A percentile compares a stretch with the other conserved stretches of the same genome.
phyloP scores from a whole-genome alignment of 805 yeast species.

The Nakazawaea molendinolei region DNA sequence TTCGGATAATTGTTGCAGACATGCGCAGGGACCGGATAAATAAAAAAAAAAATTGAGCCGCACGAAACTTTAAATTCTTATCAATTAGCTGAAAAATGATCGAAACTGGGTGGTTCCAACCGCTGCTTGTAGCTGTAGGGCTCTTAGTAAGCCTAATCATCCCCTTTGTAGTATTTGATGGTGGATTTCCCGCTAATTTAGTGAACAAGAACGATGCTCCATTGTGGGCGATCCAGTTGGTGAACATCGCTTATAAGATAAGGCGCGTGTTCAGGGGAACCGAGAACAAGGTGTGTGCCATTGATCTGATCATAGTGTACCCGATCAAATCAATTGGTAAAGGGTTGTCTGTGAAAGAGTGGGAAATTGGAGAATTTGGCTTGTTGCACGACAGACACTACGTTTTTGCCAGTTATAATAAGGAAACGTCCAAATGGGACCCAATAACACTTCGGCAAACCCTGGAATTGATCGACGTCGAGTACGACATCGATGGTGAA shows the following conservation, averaged over 20 bases:
- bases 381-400: conserved; percentile 23
- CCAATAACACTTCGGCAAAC: conserved; percentile 15
- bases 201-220: not conserved
- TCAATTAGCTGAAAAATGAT: too few species aligned
- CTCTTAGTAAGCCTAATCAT: not conserved
- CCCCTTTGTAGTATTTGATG: too few species aligned
- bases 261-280: not conserved
- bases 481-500: conserved; percentile 14
- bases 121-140: too few species aligned
- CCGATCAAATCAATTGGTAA: conserved; percentile 23
- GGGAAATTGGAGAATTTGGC: conserved; percentile 23
- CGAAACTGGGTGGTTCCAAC: too few species aligned
- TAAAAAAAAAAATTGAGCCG: not conserved
- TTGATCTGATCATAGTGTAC: conserved; percentile 21
- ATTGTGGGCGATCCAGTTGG: not conserved
- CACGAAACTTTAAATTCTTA: not conserved
- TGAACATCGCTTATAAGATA: conserved; percentile 4
- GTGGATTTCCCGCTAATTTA: too few species aligned
- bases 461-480: conserved; percentile 13
- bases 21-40: not conserved
- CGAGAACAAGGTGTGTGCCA: conserved; percentile 16
- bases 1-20: not conserved
- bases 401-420: conserved; percentile 16
- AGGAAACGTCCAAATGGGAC: conserved; percentile 12
- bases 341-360: conserved; percentile 20